Conservation (phyloP, 495 filamentous ascomycete species). For the Rostrohypoxylon terebratum region DNA sequence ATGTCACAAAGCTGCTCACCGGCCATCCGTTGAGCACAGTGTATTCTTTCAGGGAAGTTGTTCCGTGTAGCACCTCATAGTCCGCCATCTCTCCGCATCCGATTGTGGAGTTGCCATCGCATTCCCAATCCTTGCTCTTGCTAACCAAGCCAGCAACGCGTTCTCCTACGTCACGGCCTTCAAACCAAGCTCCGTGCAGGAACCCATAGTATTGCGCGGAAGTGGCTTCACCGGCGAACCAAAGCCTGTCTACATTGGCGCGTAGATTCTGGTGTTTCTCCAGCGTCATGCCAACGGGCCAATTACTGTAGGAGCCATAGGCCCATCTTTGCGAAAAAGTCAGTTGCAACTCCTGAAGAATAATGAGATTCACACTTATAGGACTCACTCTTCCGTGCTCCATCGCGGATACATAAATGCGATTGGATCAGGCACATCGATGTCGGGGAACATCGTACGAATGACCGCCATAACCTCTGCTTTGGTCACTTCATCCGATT, state of each 20-base stretch:
- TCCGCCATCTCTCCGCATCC: conserved; percentile 42
- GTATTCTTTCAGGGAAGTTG: conserved; percentile 42
- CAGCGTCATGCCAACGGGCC: conserved; percentile 73
- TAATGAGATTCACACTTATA: neutral
- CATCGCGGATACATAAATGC: conserved; percentile 79
- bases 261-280: conserved; percentile 79
- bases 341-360: neutral
- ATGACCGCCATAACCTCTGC: conserved; percentile 71
- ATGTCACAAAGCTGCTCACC: conserved; percentile 49
- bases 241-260: conserved; percentile 73
- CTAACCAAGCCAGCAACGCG: conserved; percentile 62
- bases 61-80: conserved; percentile 48
- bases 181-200: conserved; percentile 71
- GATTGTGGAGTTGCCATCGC: conserved; percentile 45
- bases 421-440: conserved; percentile 71
- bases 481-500: conserved; percentile 70
- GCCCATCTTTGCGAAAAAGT: conserved; percentile 61
- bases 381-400: conserved; percentile 64
- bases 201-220: conserved; percentile 78
- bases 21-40: conserved; percentile 50
- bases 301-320: conserved; percentile 78
- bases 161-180: conserved; percentile 67
- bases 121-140: conserved; percentile 32
- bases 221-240: conserved; percentile 79
- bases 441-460: conserved; percentile 72